phyloP scores from a whole-genome alignment of 2,329 filamentous ascomycete species.

The Fusarium nisikadoi region DNA sequence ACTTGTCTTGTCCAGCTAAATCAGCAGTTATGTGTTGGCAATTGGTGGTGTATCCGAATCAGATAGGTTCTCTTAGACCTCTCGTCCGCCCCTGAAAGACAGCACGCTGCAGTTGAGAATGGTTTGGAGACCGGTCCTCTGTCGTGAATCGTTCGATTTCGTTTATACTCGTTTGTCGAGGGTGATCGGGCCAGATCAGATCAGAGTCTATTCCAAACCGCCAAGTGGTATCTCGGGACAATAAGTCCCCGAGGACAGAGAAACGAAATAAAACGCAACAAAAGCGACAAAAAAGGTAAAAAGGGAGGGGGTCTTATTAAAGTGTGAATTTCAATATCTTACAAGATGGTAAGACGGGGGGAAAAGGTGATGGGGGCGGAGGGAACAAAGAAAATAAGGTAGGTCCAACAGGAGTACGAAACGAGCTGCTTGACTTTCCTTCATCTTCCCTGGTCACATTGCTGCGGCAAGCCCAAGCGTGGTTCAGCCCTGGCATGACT shows the following conservation, averaged over 20 bases:
- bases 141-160: conserved; percentile 12
- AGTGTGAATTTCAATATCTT: not conserved
- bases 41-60: not conserved
- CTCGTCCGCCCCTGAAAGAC: not conserved
- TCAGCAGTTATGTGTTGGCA: not conserved
- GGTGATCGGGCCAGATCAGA: not conserved
- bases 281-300: not conserved
- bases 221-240: conserved; percentile 5
- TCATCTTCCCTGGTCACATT: conserved; percentile 22
- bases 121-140: not conserved
- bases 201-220: not conserved
- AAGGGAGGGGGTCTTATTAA: conserved; percentile 3
- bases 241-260: conserved; percentile 19
- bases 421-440: not conserved
- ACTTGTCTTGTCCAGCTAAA: not conserved
- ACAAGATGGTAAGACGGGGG: conserved; percentile 5
- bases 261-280: not conserved
- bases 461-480: conserved; percentile 33
- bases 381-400: conserved; percentile 28
- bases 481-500: conserved; percentile 10
- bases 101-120: not conserved
- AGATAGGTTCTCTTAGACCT: not conserved
- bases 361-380: conserved; percentile 1
- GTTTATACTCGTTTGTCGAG: not conserved
- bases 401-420: conserved; percentile 1